phyloP scores from a whole-genome alignment of 441 rosid genomes.

The Croton laevigatus region DNA sequence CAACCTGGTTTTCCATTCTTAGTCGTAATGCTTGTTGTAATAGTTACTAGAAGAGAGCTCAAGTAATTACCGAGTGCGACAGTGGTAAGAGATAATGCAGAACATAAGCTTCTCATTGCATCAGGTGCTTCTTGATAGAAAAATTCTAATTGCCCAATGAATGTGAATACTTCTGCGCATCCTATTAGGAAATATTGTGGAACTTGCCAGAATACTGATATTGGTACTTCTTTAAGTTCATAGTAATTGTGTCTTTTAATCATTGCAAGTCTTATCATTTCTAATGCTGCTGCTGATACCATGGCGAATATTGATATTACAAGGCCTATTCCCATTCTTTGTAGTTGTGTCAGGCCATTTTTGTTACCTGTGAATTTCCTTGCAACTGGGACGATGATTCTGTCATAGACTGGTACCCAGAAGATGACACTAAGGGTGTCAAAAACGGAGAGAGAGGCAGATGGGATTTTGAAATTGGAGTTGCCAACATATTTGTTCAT shows the following conservation, averaged over 20 bases:
- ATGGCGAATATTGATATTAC: slow-evolving; percentile 33
- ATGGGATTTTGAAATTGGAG: slow-evolving; percentile 27
- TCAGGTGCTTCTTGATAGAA: slow-evolving; percentile 44
- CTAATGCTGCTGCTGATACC: slow-evolving; percentile 32
- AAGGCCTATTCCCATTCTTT: slow-evolving; percentile 41
- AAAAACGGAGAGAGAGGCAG: slow-evolving; percentile 37
- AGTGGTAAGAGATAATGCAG: slow-evolving; percentile 35
- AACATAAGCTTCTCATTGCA: slow-evolving; percentile 39
- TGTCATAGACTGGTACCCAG: slow-evolving; percentile 36
- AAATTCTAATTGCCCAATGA: slow-evolving; percentile 36
- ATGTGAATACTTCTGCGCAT: slow-evolving; percentile 42
- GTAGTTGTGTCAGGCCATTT: slow-evolving; percentile 37
- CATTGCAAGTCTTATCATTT: slow-evolving; percentile 23
- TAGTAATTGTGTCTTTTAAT: slow-evolving; percentile 32
- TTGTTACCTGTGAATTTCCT: slow-evolving; percentile 30
- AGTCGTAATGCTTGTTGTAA: slow-evolving; percentile 27
- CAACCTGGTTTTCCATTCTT: slow-evolving; percentile 37
- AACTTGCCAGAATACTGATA: slow-evolving; percentile 39
- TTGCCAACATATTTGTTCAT: slow-evolving; percentile 31
- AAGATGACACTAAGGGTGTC: slow-evolving; percentile 38
- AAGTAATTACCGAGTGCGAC: slow-evolving; percentile 35
- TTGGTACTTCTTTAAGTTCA: slow-evolving; percentile 22
- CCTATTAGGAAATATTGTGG: slow-evolving; percentile 40
- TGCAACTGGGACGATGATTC: slow-evolving; percentile 26
- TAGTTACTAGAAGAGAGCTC: slow-evolving; percentile 32